Conservation (phyloP, 2,329 filamentous ascomycete genomes). For the Neophaeococcomyces mojaviensis region DNA sequence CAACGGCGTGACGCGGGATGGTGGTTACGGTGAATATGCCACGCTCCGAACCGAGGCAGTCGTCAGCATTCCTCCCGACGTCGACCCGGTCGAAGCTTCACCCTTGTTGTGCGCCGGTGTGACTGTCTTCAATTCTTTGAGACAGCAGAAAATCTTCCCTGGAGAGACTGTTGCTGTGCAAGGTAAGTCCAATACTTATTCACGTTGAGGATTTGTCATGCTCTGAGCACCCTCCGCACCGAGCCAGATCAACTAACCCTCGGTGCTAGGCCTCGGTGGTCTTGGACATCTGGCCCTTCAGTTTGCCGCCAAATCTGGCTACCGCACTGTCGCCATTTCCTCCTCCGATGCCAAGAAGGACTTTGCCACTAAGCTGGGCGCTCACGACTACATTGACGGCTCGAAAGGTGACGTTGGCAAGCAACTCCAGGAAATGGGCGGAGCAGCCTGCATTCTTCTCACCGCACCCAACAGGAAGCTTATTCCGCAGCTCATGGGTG, state of each 20-base stretch:
- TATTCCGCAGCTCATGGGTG: slow-evolving; percentile 30
- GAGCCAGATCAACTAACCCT: background rate
- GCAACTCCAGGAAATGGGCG: slow-evolving; percentile 31
- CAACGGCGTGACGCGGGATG: slow-evolving; percentile 60
- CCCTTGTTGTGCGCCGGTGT: slow-evolving; percentile 46
- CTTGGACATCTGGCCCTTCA: slow-evolving; percentile 48
- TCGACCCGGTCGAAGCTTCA: slow-evolving; percentile 39
- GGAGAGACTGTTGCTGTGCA: slow-evolving; percentile 45
- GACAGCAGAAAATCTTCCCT: slow-evolving; percentile 39
- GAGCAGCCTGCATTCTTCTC: slow-evolving; percentile 27
- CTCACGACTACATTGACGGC: slow-evolving; percentile 48
- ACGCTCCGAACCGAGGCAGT: slow-evolving; percentile 32
- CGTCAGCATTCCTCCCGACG: slow-evolving; percentile 40
- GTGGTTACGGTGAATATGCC: slow-evolving; percentile 50
- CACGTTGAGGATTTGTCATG: background rate
- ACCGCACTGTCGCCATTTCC: slow-evolving; percentile 45
- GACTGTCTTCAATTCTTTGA: slow-evolving; percentile 36
- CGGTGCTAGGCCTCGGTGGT: slow-evolving; percentile 39
- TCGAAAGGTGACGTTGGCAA: slow-evolving; percentile 30
- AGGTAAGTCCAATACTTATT: slow-evolving; percentile 1
- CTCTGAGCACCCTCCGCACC: background rate
- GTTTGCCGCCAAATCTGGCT: slow-evolving; percentile 47
- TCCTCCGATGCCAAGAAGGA: slow-evolving; percentile 44
- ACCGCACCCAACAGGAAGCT: slow-evolving; percentile 32
- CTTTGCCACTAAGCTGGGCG: slow-evolving; percentile 48